Conservation (phyloP, 768 basidiomycete species). For the Macrolepiota albuminosa region DNA sequence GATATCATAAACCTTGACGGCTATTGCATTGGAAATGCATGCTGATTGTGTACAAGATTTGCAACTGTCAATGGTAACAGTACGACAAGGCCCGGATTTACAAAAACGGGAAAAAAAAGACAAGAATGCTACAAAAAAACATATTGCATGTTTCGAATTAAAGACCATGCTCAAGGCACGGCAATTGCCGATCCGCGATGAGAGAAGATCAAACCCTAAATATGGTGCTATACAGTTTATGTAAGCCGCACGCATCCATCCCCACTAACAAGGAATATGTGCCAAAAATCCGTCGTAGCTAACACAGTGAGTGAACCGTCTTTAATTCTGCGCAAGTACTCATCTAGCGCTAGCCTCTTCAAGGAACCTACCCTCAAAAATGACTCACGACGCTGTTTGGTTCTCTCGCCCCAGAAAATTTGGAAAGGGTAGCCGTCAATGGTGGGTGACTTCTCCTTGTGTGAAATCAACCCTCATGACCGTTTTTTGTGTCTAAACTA, state of each 20-base stretch:
- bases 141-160: too few relatives aligned
- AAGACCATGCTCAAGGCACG: too few relatives aligned
- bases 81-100: too few relatives aligned
- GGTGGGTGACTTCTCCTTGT: conserved; percentile 44
- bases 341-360: conserved; percentile 9
- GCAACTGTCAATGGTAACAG: too few relatives aligned
- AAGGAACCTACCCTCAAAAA: conserved; percentile 36
- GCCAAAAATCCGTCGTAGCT: conserved; percentile 12
- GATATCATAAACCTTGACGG: too few relatives aligned
- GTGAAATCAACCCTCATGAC: not conserved
- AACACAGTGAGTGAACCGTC: conserved; percentile 22
- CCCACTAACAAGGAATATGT: conserved; percentile 10
- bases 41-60: too few relatives aligned
- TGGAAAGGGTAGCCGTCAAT: conserved; percentile 95
- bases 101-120: too few relatives aligned
- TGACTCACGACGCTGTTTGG: conserved; percentile 99
- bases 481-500: not conserved
- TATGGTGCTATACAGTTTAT: conserved; percentile 34
- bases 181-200: conserved; percentile 1
- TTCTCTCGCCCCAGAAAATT: conserved; percentile 93
- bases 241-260: conserved; percentile 22
- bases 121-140: too few relatives aligned
- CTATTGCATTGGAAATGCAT: too few relatives aligned
- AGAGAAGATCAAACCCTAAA: conserved; percentile 33
- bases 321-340: not conserved